Percentiles rank a stretch among this genome's conserved stretches.
Conservation (phyloP, 1,284 basidiomycete genomes). For the Earliella scabrosa region DNA sequence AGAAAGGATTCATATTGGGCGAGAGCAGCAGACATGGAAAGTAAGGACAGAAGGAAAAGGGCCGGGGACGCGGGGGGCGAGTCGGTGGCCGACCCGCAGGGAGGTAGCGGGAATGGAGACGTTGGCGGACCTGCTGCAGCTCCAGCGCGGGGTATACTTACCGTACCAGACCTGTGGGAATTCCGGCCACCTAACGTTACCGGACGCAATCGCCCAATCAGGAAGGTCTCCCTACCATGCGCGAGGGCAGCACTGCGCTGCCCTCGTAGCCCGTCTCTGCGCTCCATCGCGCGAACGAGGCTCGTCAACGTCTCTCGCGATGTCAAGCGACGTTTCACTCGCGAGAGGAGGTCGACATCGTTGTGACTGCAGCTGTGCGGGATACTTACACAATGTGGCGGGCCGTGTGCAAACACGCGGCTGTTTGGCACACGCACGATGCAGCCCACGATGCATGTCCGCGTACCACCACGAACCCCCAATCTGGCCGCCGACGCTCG, state of each 20-base stretch:
- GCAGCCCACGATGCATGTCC: slow-evolving; percentile 5
- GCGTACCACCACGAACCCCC: not conserved
- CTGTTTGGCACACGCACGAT: not conserved
- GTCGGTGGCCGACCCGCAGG: slow-evolving; percentile 29
- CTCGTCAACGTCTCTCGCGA: not conserved
- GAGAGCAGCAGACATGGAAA: slow-evolving; percentile 49
- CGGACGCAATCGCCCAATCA: slow-evolving; percentile 10
- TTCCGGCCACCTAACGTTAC: slow-evolving; percentile 13
- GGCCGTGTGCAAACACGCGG: slow-evolving; percentile 23
- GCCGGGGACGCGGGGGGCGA: slow-evolving; percentile 20
- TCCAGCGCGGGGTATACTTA: not conserved
- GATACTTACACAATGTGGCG: slow-evolving; percentile 7
- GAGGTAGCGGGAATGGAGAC: slow-evolving; percentile 19
- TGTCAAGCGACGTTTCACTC: too few species aligned
- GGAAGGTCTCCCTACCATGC: slow-evolving; percentile 5
- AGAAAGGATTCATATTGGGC: slow-evolving; percentile 83
- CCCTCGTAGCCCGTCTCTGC: not conserved
- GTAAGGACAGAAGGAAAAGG: slow-evolving; percentile 25
- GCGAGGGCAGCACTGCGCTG: not conserved
- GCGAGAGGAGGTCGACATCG: not conserved
- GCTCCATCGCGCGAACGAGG: not conserved
- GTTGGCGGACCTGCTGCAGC: slow-evolving; percentile 4
- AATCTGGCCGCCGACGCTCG: not conserved
- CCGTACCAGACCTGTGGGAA: slow-evolving; percentile 12
- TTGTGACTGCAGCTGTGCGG: not conserved